These are phyloP conservation scores for Phialemonium atrogriseum DNA, from an alignment of 2,329 filamentous ascomycete genomes.

Conservation along the genomic window DNA sequence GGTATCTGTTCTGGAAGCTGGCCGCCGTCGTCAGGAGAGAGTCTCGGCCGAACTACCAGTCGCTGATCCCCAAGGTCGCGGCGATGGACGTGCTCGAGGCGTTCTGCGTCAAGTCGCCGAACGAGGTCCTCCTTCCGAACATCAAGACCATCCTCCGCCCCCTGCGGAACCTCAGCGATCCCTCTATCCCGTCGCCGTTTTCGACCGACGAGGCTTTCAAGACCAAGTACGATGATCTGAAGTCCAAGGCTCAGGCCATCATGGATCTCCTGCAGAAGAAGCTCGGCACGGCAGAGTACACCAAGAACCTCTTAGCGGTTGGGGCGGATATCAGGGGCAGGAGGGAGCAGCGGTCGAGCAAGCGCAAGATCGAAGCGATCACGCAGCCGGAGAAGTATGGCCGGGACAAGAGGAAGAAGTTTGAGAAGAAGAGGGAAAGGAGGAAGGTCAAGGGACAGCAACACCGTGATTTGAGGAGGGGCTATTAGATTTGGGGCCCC, in stretches of 20 bases:
- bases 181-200: slow-evolving; percentile 62
- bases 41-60: slow-evolving; percentile 51
- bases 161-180: slow-evolving; percentile 78
- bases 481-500: slow-evolving; percentile 60
- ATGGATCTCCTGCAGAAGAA: slow-evolving; percentile 80
- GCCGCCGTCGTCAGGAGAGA: slow-evolving; percentile 74
- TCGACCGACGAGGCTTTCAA: slow-evolving; percentile 64
- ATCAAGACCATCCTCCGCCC: slow-evolving; percentile 52
- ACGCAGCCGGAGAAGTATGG: slow-evolving; percentile 71
- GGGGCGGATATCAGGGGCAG: slow-evolving; percentile 63
- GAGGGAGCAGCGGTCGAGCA: slow-evolving; percentile 66
- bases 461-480: slow-evolving; percentile 62
- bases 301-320: slow-evolving; percentile 63
- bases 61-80: slow-evolving; percentile 65
- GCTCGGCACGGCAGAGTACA: slow-evolving; percentile 72
- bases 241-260: slow-evolving; percentile 64
- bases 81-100: slow-evolving; percentile 67
- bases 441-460: slow-evolving; percentile 71
- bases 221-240: slow-evolving; percentile 60
- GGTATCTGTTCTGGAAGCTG: slow-evolving; percentile 71
- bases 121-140: slow-evolving; percentile 49
- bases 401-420: slow-evolving; percentile 71
- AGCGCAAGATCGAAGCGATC: slow-evolving; percentile 85
- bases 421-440: slow-evolving; percentile 75
- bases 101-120: slow-evolving; percentile 54